Percentiles rank a stretch among this genome's conserved stretches.
Conservation (phyloP, 257 asterid species). For the Fraxinus cuspidata region DNA sequence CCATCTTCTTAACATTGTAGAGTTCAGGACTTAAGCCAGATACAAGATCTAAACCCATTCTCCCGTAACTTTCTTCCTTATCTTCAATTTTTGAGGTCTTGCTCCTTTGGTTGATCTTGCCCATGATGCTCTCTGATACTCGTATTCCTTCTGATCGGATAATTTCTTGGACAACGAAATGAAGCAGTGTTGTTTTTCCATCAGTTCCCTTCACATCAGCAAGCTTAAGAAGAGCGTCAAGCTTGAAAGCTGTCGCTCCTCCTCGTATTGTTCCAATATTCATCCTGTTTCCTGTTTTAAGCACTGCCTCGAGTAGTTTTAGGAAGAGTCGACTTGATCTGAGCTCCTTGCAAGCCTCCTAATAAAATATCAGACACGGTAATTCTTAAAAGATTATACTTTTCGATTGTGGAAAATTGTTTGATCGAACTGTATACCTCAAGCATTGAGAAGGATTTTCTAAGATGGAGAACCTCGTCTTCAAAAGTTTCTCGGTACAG, state of each 20-base stretch:
- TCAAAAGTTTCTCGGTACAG: constrained; percentile 81
- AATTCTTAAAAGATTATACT: not conserved
- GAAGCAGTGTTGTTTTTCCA: constrained; percentile 90
- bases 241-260: constrained; percentile 94
- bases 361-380: not conserved
- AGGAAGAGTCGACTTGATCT: constrained; percentile 90
- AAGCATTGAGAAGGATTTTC: constrained; percentile 80
- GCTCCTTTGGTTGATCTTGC: constrained; percentile 62
- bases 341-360: constrained; percentile 97
- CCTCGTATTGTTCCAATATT: constrained; percentile 90
- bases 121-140: constrained; percentile 92
- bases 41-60: constrained; percentile 90
- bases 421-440: constrained; percentile 48
- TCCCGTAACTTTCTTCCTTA: constrained; percentile 70
- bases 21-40: constrained; percentile 73
- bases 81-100: constrained; percentile 41
- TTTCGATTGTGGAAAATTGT: not conserved
- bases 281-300: constrained; percentile 95
- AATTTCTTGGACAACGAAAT: constrained; percentile 91
- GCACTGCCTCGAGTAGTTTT: constrained; percentile 88
- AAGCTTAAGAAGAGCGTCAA: constrained; percentile 86
- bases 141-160: constrained; percentile 82
- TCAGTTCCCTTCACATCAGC: constrained; percentile 92
- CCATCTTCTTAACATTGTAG: constrained; percentile 91
- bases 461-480: constrained; percentile 82